phyloP scores from a whole-genome alignment of 179 eudicot genomes.

The Monotropa hypopitys region DNA sequence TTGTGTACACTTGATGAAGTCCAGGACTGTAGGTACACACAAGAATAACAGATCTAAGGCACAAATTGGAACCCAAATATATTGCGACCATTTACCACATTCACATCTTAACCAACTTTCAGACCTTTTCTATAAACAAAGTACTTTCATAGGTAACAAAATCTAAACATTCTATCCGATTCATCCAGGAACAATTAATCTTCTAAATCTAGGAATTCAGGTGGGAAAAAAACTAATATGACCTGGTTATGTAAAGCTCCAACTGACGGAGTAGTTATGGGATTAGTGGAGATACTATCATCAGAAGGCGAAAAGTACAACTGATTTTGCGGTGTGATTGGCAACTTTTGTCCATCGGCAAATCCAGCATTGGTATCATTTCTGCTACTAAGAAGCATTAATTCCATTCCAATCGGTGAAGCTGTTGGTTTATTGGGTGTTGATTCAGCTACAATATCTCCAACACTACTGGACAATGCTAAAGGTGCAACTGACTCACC shows the following conservation, averaged over 20 bases:
- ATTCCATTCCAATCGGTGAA: conserved; percentile 13
- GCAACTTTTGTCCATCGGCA: conserved; percentile 8
- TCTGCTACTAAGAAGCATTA: conserved; percentile 11
- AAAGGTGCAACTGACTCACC: conserved; percentile 24
- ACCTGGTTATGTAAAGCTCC: conserved; percentile 32
- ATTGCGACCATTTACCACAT: neutral
- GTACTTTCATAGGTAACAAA: neutral
- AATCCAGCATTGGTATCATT: neutral
- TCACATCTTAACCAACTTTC: neutral
- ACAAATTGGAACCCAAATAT: neutral
- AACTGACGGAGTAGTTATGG: conserved; percentile 9
- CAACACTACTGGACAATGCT: conserved; percentile 10
- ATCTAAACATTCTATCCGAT: neutral
- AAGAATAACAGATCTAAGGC: neutral
- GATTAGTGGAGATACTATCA: conserved; percentile 10
- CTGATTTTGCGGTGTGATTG: conserved; percentile 8
- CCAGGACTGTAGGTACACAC: conserved; percentile 20
- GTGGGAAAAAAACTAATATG: neutral
- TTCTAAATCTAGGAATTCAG: neutral
- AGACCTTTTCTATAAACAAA: neutral
- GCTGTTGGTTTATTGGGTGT: conserved; percentile 6
- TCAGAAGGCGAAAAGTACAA: conserved; percentile 5
- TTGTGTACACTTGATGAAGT: conserved; percentile 14
- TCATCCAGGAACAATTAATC: neutral
- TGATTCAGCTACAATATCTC: conserved; percentile 5